phyloP scores from a whole-genome alignment of 768 basidiomycete genomes.

The Pulveroboletus sp. region DNA sequence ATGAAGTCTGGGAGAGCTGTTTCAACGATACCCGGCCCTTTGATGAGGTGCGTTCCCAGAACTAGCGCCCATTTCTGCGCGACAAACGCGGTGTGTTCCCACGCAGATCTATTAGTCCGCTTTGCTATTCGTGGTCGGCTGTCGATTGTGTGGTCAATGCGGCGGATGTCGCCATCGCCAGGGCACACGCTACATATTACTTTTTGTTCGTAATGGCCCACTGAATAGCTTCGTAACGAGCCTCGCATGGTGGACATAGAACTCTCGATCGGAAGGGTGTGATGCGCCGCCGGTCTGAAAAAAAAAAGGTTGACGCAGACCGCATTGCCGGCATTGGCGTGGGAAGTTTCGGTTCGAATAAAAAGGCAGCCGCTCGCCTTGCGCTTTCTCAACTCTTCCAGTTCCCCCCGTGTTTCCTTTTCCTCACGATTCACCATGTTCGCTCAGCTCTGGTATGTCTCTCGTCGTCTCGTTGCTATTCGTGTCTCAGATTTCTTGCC shows the following conservation, averaged over 20 bases:
- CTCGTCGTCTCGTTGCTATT: accelerated
- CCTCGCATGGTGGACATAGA: slow-evolving; percentile 14
- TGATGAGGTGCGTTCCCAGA: slow-evolving; percentile 67
- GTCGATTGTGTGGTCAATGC: neutral
- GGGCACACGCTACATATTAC: neutral
- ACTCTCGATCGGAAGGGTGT: slow-evolving; percentile 1
- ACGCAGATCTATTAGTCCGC: slow-evolving; percentile 32
- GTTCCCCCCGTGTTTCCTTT: slow-evolving; percentile 8
- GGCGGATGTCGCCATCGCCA: slow-evolving; percentile 7
- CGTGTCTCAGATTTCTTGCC: neutral
- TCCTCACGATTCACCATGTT: slow-evolving; percentile 43
- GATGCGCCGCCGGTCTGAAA: slow-evolving; percentile 12
- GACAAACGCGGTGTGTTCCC: slow-evolving; percentile 13
- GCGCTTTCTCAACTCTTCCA: slow-evolving; percentile 4
- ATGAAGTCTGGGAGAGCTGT: slow-evolving; percentile 97
- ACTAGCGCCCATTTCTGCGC: neutral
- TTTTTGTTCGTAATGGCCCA: neutral
- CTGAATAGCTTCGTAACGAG: slow-evolving; percentile 4
- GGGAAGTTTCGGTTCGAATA: slow-evolving; percentile 24
- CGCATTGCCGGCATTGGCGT: slow-evolving; percentile 23
- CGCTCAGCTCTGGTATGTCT: slow-evolving; percentile 42
- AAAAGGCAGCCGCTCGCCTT: slow-evolving; percentile 11
- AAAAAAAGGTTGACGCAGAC: slow-evolving; percentile 9
- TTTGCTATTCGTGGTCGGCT: neutral
- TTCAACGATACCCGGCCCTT: slow-evolving; percentile 94